Percentiles rank a stretch among this genome's conserved stretches.
phyloP scores from a whole-genome alignment of 2,329 filamentous ascomycete species.

The Talaromyces islandicus region DNA sequence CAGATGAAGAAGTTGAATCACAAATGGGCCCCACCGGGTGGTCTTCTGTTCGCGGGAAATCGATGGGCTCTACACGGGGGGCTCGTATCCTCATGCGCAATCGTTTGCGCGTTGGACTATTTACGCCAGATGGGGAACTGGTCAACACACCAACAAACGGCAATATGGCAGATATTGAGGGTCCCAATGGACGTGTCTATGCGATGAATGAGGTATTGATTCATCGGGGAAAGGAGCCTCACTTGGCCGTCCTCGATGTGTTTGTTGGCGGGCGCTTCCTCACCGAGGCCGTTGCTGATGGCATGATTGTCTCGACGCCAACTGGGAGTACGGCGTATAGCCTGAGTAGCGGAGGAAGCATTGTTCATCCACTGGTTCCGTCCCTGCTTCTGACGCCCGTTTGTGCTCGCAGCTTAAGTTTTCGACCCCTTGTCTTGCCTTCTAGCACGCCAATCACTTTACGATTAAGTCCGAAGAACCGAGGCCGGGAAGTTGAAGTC shows the following conservation, averaged over 20 bases:
- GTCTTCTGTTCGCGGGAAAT: conserved; percentile 71
- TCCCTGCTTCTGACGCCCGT: conserved; percentile 89
- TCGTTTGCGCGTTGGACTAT: conserved; percentile 79
- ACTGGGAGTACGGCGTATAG: conserved; percentile 95
- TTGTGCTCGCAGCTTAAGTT: conserved; percentile 84
- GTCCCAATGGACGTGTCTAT: conserved; percentile 42
- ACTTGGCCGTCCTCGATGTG: conserved; percentile 87
- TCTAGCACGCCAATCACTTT: conserved; percentile 78
- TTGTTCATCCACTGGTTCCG: conserved; percentile 87
- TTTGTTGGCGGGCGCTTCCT: conserved; percentile 83
- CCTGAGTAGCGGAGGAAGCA: conserved; percentile 84
- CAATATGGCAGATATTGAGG: conserved; percentile 20
- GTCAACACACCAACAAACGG: conserved; percentile 39
- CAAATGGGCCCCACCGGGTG: conserved; percentile 50
- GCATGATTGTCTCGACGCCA: conserved; percentile 88
- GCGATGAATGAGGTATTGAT: conserved; percentile 96
- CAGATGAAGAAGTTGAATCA: conserved; percentile 18
- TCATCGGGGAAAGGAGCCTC: conserved; percentile 82
- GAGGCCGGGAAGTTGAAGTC: conserved; percentile 69
- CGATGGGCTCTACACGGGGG: conserved; percentile 66
- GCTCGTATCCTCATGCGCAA: conserved; percentile 83
- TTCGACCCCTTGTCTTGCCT: conserved; percentile 83
- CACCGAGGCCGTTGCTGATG: conserved; percentile 90
- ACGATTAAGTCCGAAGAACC: conserved; percentile 72
- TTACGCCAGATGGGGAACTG: conserved; percentile 56